Evolutionary conservation across 164 flowering plant species (phyloP).

Genomic region (Magnolia changhungtana): DNA sequence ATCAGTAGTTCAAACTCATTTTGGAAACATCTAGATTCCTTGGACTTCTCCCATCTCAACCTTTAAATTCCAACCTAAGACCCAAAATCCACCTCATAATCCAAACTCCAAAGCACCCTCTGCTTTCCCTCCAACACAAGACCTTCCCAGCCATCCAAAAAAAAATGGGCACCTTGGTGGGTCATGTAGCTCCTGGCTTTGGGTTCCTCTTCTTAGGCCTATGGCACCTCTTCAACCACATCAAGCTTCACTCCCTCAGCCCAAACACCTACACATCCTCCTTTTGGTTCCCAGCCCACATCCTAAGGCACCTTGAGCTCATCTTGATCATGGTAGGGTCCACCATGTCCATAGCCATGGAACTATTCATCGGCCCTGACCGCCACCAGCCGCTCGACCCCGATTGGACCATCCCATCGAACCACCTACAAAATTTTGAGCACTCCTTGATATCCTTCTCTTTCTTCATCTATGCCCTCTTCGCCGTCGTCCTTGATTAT

Average conservation of each 20-base stretch:
- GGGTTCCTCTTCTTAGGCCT: constrained; percentile 31
- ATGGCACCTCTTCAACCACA: constrained; percentile 46
- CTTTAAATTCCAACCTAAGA: background rate
- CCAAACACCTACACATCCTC: constrained; percentile 21
- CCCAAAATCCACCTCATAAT: background rate
- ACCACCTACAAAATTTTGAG: constrained; percentile 43
- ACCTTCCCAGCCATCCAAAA: background rate
- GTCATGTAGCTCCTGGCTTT: constrained; percentile 35
- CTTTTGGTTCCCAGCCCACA: constrained; percentile 30
- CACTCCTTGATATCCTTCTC: constrained; percentile 34
- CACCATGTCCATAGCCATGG: constrained; percentile 27
- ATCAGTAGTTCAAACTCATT: background rate
- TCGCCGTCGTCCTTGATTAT: constrained; percentile 31
- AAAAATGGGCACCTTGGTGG: constrained; percentile 31
- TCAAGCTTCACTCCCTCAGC: constrained; percentile 22
- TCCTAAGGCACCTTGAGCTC: constrained; percentile 30
- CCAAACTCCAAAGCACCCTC: background rate
- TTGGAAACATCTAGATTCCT: background rate
- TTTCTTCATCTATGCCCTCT: constrained; percentile 27
- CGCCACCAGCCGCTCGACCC: constrained; percentile 31
- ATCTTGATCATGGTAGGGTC: constrained; percentile 25
- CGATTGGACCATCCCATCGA: constrained; percentile 36
- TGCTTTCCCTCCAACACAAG: background rate
- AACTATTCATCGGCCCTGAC: constrained; percentile 37
- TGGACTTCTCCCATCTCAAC: background rate